Evolutionary conservation across 441 rosid species (phyloP).

Genomic region (Populus tomentosa): DNA sequence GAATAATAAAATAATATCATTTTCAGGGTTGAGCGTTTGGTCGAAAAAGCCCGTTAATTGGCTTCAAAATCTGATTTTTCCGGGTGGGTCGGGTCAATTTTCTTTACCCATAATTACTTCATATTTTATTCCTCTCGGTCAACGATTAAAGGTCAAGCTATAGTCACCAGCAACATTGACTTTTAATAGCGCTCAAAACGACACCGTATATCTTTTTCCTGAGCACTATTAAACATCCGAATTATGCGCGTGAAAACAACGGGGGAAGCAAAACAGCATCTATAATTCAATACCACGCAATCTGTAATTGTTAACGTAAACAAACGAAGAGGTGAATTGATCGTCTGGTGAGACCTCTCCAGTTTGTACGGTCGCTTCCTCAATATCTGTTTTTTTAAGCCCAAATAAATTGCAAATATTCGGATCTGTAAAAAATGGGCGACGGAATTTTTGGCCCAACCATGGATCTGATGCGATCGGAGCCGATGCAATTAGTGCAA

Average conservation of each 20-base stretch:
- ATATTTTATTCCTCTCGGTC: background rate
- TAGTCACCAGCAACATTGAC: background rate
- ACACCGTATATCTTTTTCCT: background rate
- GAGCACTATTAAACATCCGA: background rate
- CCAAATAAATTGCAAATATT: background rate
- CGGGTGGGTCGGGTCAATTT: background rate
- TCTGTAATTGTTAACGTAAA: background rate
- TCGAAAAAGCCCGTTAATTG: background rate
- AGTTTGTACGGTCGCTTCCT: background rate
- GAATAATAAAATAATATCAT: background rate
- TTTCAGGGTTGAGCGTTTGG: too few relatives aligned
- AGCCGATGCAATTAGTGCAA: slow-evolving; percentile 50
- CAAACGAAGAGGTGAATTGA: slow-evolving; percentile 7
- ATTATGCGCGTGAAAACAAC: slow-evolving; percentile 16
- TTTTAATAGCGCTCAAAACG: background rate
- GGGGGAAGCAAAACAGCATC: slow-evolving; percentile 7
- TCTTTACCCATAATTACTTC: background rate
- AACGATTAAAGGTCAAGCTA: background rate
- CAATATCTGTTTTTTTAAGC: background rate
- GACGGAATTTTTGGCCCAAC: slow-evolving; percentile 30
- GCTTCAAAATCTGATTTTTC: background rate
- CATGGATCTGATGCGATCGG: slow-evolving; percentile 87
- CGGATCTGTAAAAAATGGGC: slow-evolving; percentile 15
- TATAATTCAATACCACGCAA: background rate
- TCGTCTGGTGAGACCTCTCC: slow-evolving; percentile 16